phyloP scores from a whole-genome alignment of 441 rosid genomes.

The Pelargonium exstipulatum region DNA sequence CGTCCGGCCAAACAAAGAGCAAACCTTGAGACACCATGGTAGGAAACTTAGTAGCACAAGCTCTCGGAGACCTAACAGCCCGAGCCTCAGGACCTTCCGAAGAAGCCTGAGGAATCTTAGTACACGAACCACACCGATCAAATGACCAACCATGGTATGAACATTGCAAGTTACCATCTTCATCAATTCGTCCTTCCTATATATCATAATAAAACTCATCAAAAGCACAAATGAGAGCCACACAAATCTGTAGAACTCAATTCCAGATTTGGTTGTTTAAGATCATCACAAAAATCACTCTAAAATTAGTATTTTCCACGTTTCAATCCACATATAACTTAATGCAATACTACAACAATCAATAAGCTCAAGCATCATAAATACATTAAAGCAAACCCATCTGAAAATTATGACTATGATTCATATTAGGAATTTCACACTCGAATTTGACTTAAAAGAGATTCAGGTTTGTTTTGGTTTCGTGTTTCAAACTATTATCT shows the following conservation, averaged over 20 bases:
- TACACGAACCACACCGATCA: conserved; percentile 78
- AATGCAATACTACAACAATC: too few relatives aligned
- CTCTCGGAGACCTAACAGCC: conserved; percentile 68
- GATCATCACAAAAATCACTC: too few relatives aligned
- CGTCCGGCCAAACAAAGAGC: conserved; percentile 97
- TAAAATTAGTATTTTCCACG: too few relatives aligned
- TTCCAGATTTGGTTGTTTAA: too few relatives aligned
- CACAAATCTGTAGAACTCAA: too few relatives aligned
- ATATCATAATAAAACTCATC: conserved; percentile 13
- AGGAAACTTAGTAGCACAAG: conserved; percentile 42
- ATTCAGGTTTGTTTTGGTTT: too few relatives aligned
- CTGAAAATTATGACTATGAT: conserved; percentile 13
- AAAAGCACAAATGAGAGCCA: background rate
- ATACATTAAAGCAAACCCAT: background rate
- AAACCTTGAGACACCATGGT: conserved; percentile 48
- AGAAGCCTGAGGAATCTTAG: conserved; percentile 72
- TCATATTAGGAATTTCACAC: too few relatives aligned
- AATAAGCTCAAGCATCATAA: too few relatives aligned
- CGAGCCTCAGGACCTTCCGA: conserved; percentile 88
- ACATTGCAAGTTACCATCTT: conserved; percentile 86
- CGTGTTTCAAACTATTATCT: too few relatives aligned
- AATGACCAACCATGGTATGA: conserved; percentile 98
- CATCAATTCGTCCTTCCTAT: conserved; percentile 84
- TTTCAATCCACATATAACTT: too few relatives aligned
- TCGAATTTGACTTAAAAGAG: too few relatives aligned